A percentile compares a stretch with the other conserved stretches of the same genome.
These are phyloP conservation scores for Incumbomyces lentus DNA, from an alignment of 2,329 filamentous ascomycete genomes.

Conservation along the genomic window DNA sequence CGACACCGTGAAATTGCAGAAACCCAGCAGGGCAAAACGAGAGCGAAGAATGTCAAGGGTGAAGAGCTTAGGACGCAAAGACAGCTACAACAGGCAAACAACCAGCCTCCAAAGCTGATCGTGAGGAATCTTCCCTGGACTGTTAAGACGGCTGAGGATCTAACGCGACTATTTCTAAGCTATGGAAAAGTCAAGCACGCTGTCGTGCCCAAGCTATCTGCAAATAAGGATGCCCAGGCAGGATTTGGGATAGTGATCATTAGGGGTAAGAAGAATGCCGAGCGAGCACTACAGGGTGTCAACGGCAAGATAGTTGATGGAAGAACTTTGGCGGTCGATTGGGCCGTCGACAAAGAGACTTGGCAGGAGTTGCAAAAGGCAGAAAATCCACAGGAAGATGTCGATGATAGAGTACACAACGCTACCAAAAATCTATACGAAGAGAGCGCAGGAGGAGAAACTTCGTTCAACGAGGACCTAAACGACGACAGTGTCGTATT, in stretches of 20 bases:
- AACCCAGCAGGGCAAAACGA: slow-evolving; percentile 31
- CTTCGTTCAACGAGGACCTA: slow-evolving; percentile 23
- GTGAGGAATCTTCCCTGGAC: slow-evolving; percentile 94
- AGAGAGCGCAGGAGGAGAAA: slow-evolving; percentile 36
- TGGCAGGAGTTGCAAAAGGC: slow-evolving; percentile 59
- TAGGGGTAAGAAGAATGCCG: slow-evolving; percentile 78
- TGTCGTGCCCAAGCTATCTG: slow-evolving; percentile 57
- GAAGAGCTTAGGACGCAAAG: slow-evolving; percentile 32
- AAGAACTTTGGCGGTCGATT: slow-evolving; percentile 82
- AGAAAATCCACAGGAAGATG: slow-evolving; percentile 21
- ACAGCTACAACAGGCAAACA: slow-evolving; percentile 50
- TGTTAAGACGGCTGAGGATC: slow-evolving; percentile 74
- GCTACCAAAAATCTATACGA: slow-evolving; percentile 53
- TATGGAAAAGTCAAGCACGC: slow-evolving; percentile 87
- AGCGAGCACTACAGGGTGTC: slow-evolving; percentile 71
- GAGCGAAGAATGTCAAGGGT: slow-evolving; percentile 26
- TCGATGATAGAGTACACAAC: slow-evolving; percentile 30
- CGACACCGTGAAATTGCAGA: slow-evolving; percentile 59
- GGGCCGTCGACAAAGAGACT: slow-evolving; percentile 82
- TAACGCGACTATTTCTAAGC: slow-evolving; percentile 68
- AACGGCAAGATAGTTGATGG: slow-evolving; percentile 90
- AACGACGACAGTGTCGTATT: slow-evolving; percentile 29
- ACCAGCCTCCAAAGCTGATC: slow-evolving; percentile 65
- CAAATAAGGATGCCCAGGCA: slow-evolving; percentile 54
- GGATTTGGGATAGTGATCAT: slow-evolving; percentile 92